A percentile compares a stretch with the other conserved stretches of the same genome.
Evolutionary conservation across 441 rosid genomes (phyloP).

Genomic region (Dalechampia spathulata): DNA sequence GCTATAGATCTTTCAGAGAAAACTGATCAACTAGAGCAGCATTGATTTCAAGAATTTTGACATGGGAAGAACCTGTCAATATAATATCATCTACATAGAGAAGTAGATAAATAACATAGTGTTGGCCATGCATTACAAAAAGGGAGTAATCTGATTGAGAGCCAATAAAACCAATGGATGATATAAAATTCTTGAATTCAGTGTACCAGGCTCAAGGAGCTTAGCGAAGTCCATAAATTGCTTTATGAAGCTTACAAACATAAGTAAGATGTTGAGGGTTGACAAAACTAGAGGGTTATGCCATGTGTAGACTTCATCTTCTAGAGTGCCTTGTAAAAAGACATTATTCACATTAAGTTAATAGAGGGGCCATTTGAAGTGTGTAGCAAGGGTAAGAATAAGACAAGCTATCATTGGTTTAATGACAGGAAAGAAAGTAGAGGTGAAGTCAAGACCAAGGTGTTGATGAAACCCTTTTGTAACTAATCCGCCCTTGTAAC

Average conservation of each 20-base stretch:
- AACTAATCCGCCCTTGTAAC: neutral
- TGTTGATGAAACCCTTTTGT: neutral
- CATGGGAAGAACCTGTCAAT: neutral
- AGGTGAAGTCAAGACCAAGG: neutral
- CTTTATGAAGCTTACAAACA: neutral
- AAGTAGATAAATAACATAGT: too few species aligned
- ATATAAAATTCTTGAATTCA: neutral
- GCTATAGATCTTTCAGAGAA: neutral
- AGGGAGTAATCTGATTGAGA: neutral
- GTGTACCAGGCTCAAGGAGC: neutral
- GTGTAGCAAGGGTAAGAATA: neutral
- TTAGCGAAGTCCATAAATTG: neutral
- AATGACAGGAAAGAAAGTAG: neutral
- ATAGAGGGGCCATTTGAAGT: neutral
- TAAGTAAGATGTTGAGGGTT: neutral
- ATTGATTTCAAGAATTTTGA: too few species aligned
- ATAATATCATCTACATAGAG: neutral
- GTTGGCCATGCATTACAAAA: neutral
- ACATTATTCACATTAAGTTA: neutral
- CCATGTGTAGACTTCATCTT: neutral
- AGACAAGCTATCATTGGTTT: neutral
- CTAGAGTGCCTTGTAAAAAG: neutral
- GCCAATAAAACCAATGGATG: neutral
- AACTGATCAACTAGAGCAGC: neutral
- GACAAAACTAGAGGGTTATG: neutral